These are phyloP conservation scores for Hypoxylon sp. DNA, from an alignment of 2,329 filamentous ascomycete genomes.

Conservation along the genomic window DNA sequence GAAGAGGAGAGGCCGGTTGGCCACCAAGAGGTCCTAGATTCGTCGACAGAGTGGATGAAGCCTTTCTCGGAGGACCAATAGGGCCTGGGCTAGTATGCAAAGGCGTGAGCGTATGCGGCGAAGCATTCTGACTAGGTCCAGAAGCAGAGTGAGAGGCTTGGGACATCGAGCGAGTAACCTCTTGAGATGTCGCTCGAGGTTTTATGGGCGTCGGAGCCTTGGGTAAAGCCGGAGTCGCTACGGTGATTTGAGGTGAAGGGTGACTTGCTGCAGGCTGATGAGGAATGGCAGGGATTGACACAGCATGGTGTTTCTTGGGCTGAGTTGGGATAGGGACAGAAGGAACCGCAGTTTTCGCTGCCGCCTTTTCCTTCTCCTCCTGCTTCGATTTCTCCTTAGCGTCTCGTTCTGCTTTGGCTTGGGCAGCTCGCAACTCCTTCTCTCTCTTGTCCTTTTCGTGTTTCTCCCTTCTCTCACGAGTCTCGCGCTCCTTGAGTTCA, in stretches of 20 bases:
- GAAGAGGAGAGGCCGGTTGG: conserved; percentile 71
- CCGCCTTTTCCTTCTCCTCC: conserved; percentile 56
- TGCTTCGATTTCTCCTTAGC: conserved; percentile 57
- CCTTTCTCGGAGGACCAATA: conserved; percentile 69
- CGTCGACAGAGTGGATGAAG: conserved; percentile 48
- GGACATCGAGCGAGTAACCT: conserved; percentile 74
- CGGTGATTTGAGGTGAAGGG: conserved; percentile 80
- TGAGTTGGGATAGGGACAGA: conserved; percentile 53
- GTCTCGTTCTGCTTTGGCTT: conserved; percentile 57
- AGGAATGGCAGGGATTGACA: conserved; percentile 61
- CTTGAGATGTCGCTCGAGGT: conserved; percentile 79
- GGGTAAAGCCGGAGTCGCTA: conserved; percentile 81
- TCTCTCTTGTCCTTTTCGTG: conserved; percentile 67
- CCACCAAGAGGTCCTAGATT: conserved; percentile 43
- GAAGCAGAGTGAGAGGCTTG: conserved; percentile 71
- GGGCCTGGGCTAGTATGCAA: conserved; percentile 71
- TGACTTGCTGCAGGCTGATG: conserved; percentile 68
- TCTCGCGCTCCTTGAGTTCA: conserved; percentile 74
- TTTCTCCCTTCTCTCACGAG: conserved; percentile 63
- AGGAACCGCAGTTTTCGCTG: conserved; percentile 52
- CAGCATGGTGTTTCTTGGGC: conserved; percentile 54
- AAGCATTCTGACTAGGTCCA: conserved; percentile 63
- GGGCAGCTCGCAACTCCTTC: conserved; percentile 57
- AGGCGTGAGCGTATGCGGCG: conserved; percentile 69
- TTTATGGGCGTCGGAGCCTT: conserved; percentile 84